phyloP scores from a whole-genome alignment of 352 stramenopile species.

The Peronospora belbahrii region DNA sequence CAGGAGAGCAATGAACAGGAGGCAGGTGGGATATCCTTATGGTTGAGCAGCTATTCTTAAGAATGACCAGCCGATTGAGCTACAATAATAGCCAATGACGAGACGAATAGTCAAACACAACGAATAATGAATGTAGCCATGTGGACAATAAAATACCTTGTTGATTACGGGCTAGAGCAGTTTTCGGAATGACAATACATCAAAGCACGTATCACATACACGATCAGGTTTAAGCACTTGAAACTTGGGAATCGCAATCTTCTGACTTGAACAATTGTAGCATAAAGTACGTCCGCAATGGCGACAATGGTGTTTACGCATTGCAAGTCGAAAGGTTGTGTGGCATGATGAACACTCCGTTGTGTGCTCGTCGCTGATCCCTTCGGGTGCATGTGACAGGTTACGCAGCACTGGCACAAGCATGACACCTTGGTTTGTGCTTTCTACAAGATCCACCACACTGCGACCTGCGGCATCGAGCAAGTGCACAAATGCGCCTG shows the following conservation, averaged over 20 bases:
- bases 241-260: constrained; percentile 82
- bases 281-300: constrained; percentile 80
- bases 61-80: constrained; percentile 7
- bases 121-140: constrained; percentile 19
- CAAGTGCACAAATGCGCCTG: constrained; percentile 70
- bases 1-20: neutral
- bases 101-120: neutral
- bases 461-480: constrained; percentile 74
- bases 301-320: constrained; percentile 79
- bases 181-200: constrained; percentile 77
- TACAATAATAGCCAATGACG: constrained; percentile 19
- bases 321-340: constrained; percentile 63
- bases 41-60: constrained; percentile 13
- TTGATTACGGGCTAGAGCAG: too few relatives aligned
- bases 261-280: constrained; percentile 83
- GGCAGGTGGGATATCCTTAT: neutral
- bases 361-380: constrained; percentile 60
- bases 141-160: neutral
- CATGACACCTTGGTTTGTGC: constrained; percentile 70
- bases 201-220: constrained; percentile 80
- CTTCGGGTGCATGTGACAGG: constrained; percentile 50
- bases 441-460: constrained; percentile 78
- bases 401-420: constrained; percentile 78
- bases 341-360: constrained; percentile 71
- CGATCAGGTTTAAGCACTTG: constrained; percentile 56